A percentile compares a stretch with the other conserved stretches of the same genome.
Evolutionary conservation across 2,329 filamentous ascomycete species (phyloP).

Genomic region (Aspergillus sergii): DNA sequence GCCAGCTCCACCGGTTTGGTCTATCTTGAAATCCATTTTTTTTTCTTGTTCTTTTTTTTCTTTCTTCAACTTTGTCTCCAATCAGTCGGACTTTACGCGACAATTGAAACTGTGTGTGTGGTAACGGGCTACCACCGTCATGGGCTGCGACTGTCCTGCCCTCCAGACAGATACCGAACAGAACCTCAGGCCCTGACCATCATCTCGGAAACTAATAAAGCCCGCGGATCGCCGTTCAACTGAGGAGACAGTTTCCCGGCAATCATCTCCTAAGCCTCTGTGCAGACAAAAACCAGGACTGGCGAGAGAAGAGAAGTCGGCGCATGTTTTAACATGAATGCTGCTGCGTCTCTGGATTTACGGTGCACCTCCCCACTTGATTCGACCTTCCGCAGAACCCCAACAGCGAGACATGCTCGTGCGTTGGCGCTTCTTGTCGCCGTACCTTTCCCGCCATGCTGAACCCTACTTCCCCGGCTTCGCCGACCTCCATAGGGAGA

Average conservation of each 20-base stretch:
- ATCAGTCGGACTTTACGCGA: constrained; percentile 2
- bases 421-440: constrained; percentile 25
- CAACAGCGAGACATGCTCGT: constrained; percentile 36
- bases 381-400: constrained; percentile 21
- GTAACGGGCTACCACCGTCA: constrained; percentile 19
- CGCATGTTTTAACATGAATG: constrained; percentile 33
- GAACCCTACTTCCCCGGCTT: constrained; percentile 33
- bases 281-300: constrained; percentile 10
- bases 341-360: constrained; percentile 25
- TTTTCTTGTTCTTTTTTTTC: constrained; percentile 5
- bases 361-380: constrained; percentile 15
- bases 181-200: constrained; percentile 19
- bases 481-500: constrained; percentile 37
- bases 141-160: constrained; percentile 23
- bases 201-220: constrained; percentile 18
- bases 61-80: background rate
- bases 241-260: constrained; percentile 16
- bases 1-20: constrained; percentile 20
- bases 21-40: constrained; percentile 15
- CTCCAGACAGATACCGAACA: constrained; percentile 17
- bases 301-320: constrained; percentile 4
- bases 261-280: constrained; percentile 1
- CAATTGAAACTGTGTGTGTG: constrained; percentile 1
- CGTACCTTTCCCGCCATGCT: constrained; percentile 35
- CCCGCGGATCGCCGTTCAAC: constrained; percentile 19